phyloP scores from a whole-genome alignment of 2,329 filamentous ascomycete genomes.

The Huntiella moniliformis region DNA sequence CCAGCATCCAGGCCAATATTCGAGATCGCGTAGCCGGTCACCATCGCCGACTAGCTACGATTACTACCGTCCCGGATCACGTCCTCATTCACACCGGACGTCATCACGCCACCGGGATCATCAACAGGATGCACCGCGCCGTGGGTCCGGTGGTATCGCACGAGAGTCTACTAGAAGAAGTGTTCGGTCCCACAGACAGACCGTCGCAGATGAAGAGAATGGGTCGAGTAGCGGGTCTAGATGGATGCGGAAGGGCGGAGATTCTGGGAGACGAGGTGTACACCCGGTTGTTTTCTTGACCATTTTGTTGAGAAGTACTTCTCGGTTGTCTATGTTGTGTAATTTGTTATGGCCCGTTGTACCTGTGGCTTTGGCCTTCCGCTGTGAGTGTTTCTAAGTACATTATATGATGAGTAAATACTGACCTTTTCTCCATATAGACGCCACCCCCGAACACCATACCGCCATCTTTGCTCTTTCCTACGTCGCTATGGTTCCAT shows the following conservation, averaged over 20 bases:
- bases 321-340: slow-evolving; percentile 25
- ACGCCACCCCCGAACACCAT: slow-evolving; percentile 19
- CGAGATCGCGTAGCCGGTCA: too few species aligned
- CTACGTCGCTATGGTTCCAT: slow-evolving; percentile 31
- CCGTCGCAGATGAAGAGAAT: too few species aligned
- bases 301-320: slow-evolving; percentile 26
- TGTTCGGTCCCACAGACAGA: too few species aligned
- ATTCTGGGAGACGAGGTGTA: slow-evolving; percentile 27
- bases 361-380: slow-evolving; percentile 25
- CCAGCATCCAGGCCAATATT: too few species aligned
- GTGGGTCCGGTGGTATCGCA: too few species aligned
- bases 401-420: neutral
- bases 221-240: neutral
- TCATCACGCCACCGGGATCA: too few species aligned
- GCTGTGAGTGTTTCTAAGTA: slow-evolving; percentile 1
- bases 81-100: too few species aligned
- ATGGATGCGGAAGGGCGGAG: slow-evolving; percentile 17
- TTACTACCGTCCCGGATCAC: too few species aligned
- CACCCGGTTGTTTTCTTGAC: slow-evolving; percentile 23
- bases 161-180: too few species aligned
- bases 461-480: slow-evolving; percentile 27
- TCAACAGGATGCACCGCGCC: too few species aligned
- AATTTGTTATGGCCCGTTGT: slow-evolving; percentile 32
- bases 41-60: too few species aligned
- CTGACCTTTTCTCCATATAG: neutral